These are phyloP conservation scores for Alnus glutinosa DNA, from an alignment of 306 rosid genomes.

Conservation along the genomic window DNA sequence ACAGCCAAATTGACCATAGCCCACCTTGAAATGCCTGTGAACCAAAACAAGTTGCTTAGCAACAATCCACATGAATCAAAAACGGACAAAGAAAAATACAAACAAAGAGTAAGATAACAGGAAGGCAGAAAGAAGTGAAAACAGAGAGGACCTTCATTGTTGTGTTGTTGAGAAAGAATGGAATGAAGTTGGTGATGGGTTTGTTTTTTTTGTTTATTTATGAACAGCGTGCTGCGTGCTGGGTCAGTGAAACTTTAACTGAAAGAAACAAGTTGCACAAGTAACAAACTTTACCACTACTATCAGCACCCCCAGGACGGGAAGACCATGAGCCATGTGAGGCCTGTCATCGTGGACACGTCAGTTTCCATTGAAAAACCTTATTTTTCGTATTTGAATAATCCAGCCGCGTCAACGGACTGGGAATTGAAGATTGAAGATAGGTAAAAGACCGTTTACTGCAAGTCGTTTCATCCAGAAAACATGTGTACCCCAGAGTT, in stretches of 20 bases:
- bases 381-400: not conserved
- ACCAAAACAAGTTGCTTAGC: constrained; percentile 17
- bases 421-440: not conserved
- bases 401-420: not conserved
- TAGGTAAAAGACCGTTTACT: not conserved
- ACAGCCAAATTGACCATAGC: constrained; percentile 79
- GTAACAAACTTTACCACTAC: constrained; percentile 50
- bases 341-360: constrained; percentile 48
- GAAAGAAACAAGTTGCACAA: constrained; percentile 53
- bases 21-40: constrained; percentile 53
- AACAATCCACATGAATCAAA: constrained; percentile 4
- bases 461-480: too few species aligned
- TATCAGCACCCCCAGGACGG: constrained; percentile 28
- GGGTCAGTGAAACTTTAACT: constrained; percentile 54
- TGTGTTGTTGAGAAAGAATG: constrained; percentile 33
- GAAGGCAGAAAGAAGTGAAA: not conserved
- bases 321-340: constrained; percentile 60
- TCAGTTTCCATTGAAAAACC: constrained; percentile 25
- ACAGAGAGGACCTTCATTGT: constrained; percentile 64
- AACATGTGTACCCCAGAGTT: too few species aligned
- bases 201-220: constrained; percentile 12
- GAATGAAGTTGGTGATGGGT: not conserved
- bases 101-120: not conserved
- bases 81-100: constrained; percentile 6
- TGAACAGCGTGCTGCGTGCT: constrained; percentile 11